phyloP scores from a whole-genome alignment of 768 basidiomycete genomes.

The Rhizopogon salebrosus region DNA sequence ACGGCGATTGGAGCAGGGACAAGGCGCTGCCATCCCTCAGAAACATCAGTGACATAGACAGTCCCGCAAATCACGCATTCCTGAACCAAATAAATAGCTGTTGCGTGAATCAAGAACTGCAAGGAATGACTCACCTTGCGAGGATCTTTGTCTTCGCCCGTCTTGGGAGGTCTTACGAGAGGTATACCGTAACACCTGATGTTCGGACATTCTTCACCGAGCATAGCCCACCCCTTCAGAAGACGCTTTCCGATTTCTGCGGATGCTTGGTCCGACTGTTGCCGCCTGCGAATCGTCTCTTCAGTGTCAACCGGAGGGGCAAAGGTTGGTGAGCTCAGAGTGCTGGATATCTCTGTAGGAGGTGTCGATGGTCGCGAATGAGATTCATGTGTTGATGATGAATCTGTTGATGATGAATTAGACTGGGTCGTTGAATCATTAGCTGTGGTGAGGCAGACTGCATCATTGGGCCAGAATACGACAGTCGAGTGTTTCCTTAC shows the following conservation, averaged over 20 bases:
- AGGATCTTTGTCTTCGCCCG: constrained; percentile 54
- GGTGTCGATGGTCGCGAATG: constrained; percentile 69
- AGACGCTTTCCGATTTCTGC: constrained; percentile 73
- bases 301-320: constrained; percentile 61
- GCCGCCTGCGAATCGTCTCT: constrained; percentile 60
- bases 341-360: constrained; percentile 67
- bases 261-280: constrained; percentile 79
- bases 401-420: constrained; percentile 34
- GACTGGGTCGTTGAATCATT: constrained; percentile 18
- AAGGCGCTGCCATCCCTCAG: constrained; percentile 43
- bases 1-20: constrained; percentile 22
- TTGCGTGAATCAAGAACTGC: background rate
- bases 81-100: constrained; percentile 30
- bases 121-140: constrained; percentile 46
- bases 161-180: constrained; percentile 73
- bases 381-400: constrained; percentile 39
- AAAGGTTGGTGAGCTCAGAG: constrained; percentile 58
- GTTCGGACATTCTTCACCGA: constrained; percentile 81
- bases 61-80: constrained; percentile 75
- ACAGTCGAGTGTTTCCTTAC: constrained; percentile 17
- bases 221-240: constrained; percentile 83
- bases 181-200: constrained; percentile 71
- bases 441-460: background rate
- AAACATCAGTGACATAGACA: constrained; percentile 56
- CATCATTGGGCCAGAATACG: background rate